Evolutionary conservation across 768 basidiomycete genomes (phyloP).

Genomic region (Termitomyces sp.): DNA sequence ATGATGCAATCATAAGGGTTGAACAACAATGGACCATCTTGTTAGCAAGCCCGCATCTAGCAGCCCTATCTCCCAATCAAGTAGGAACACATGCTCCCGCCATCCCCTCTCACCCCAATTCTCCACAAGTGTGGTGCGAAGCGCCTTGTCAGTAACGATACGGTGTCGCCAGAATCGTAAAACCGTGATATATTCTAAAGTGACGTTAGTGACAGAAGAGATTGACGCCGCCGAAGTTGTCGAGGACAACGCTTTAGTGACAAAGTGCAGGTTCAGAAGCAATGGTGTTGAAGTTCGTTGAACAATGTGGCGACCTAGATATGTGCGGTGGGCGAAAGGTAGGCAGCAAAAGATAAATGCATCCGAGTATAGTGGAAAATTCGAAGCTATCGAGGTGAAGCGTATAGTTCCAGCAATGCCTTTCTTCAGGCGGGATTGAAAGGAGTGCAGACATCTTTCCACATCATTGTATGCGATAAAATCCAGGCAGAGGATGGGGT

Average conservation of each 20-base stretch:
- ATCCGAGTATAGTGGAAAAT: conserved; percentile 28
- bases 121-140: conserved; percentile 26
- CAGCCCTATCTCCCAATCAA: conserved; percentile 52
- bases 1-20: conserved; percentile 14
- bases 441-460: conserved; percentile 17
- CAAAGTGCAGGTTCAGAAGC: conserved; percentile 30
- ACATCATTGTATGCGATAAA: conserved; percentile 21
- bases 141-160: conserved; percentile 23
- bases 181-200: conserved; percentile 25
- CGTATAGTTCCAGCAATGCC: conserved; percentile 20
- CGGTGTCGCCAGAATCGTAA: conserved; percentile 21
- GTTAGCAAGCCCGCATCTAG: conserved; percentile 38
- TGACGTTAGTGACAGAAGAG: conserved; percentile 36
- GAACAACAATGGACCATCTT: conserved; percentile 43
- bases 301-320: conserved; percentile 7
- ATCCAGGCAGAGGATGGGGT: conserved; percentile 10
- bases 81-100: conserved; percentile 44
- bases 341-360: conserved; percentile 39
- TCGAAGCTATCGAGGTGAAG: conserved; percentile 35
- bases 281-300: conserved; percentile 34
- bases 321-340: conserved; percentile 36
- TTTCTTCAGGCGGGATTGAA: conserved; percentile 18
- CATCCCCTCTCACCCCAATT: conserved; percentile 31
- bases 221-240: conserved; percentile 25
- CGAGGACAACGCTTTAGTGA: conserved; percentile 33